These are phyloP conservation scores for Setaria viridis DNA, from an alignment of 202 grass and related monocot species.

Conservation along the genomic window DNA sequence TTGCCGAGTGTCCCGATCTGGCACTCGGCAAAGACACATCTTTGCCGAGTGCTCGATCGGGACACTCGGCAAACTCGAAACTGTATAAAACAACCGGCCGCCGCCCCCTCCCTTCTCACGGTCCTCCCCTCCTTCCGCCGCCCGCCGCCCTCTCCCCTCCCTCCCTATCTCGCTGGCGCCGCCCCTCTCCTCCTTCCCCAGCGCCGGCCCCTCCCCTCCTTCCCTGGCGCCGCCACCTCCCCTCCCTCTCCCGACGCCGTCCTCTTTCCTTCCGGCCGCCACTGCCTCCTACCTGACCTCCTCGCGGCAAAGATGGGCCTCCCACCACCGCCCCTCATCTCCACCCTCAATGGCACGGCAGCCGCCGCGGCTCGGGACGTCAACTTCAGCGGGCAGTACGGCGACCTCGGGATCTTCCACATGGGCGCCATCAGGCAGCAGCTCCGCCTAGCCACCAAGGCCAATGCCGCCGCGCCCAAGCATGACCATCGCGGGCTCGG, in stretches of 20 bases:
- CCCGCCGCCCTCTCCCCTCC: no score
- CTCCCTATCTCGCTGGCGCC: no score
- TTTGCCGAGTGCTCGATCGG: no score
- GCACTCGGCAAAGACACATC: no score
- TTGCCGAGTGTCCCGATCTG: no score
- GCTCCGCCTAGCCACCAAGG: constrained; percentile 52
- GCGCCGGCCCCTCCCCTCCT: no score
- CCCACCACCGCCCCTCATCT: constrained; percentile 47
- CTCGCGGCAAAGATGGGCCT: constrained; percentile 61
- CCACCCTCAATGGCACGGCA: constrained; percentile 50
- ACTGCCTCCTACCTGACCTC: constrained; percentile 56
- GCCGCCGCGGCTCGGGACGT: constrained; percentile 38
- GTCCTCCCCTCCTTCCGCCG: no score
- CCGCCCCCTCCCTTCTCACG: no score
- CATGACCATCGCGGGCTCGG: constrained; percentile 55
- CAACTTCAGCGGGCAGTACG: constrained; percentile 56
- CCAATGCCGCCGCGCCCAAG: constrained; percentile 56
- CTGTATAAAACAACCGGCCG: no score
- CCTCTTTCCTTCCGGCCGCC: constrained; percentile 42
- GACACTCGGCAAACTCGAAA: no score
- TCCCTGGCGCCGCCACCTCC: no score
- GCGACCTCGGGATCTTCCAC: constrained; percentile 47
- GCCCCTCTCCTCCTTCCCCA: no score
- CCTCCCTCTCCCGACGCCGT: constrained; percentile 15
- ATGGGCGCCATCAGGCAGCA: constrained; percentile 56